Evolutionary conservation across 2,329 filamentous ascomycete genomes (phyloP), one percentile per base, ranked within the genome.

Genomic region (Pseudopithomyces maydicus): DNA sequence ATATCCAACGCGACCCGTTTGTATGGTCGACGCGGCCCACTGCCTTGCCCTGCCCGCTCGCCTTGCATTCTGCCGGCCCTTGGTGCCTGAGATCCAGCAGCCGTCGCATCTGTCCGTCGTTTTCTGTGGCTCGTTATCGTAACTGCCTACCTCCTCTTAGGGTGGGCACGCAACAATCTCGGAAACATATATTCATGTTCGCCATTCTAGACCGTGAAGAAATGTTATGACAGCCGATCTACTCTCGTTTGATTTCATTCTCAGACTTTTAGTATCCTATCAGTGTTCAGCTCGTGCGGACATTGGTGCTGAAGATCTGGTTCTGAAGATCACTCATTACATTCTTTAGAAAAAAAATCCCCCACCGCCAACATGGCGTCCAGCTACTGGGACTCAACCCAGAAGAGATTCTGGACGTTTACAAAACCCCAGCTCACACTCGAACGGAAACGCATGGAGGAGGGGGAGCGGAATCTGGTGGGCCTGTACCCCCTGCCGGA

Each of bases 381-480:
- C 73, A 97, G 94, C 78, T 99, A 94, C 80, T 99, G 93, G 93
- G 90, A 92, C 63, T 98, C 95, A 54, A 95, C 92, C 23, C 95
- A 99, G 79, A 86, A 89, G 66, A 89, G 88, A 66, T 86, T 90
- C 80, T 99, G 95, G 95, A 90, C 91, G 55, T 97, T 96, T 77
- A 89, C 91, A 45, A 90, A 91, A 70, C 88, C 92, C 60, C 87
- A 93, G 73, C 84, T 99, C 52, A 85, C 86, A 14, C 83, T 89
- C 51, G 86, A 90, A 74, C 88, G 94, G 55, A 86, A 89, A 72
- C 86, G 87, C 68, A 86, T 97, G 43, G 90, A 91, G 69, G 89
- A 92, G 60, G 86, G 89, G 57, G 90, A 96, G 69, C 85, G 86
- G 60, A 84, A 85, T 42, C 81, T 94, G 14, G 86, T 92, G 58